These are phyloP conservation scores for Pestalotiopsis sp. DNA, from an alignment of 2,329 filamentous ascomycete species.

Conservation along the genomic window DNA sequence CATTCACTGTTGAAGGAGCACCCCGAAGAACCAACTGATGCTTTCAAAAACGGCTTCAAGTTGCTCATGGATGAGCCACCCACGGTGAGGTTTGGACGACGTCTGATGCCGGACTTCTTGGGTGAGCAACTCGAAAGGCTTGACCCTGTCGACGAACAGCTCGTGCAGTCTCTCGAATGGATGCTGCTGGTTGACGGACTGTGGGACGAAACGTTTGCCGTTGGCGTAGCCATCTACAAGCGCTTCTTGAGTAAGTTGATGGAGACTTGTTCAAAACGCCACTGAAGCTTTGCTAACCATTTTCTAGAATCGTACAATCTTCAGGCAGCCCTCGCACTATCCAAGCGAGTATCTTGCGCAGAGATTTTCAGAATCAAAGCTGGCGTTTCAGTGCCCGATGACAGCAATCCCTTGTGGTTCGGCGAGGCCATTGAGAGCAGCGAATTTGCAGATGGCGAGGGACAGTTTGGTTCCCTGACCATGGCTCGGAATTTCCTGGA, in stretches of 20 bases:
- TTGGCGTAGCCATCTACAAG: constrained; percentile 76
- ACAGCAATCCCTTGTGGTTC: constrained; percentile 35
- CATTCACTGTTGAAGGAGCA: constrained; percentile 53
- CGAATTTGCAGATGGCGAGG: constrained; percentile 34
- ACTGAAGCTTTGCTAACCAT: not conserved
- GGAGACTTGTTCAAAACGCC: not conserved
- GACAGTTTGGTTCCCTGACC: constrained; percentile 45
- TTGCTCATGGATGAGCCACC: constrained; percentile 54
- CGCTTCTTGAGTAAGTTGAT: constrained; percentile 76
- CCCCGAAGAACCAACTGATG: constrained; percentile 36
- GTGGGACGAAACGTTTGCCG: constrained; percentile 71
- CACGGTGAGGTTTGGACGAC: constrained; percentile 60
- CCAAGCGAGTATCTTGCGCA: constrained; percentile 52
- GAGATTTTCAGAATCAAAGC: constrained; percentile 46
- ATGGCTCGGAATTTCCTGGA: constrained; percentile 67
- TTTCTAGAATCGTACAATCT: constrained; percentile 51
- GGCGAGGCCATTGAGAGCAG: constrained; percentile 24
- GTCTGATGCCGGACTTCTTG: constrained; percentile 73
- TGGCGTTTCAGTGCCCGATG: constrained; percentile 34
- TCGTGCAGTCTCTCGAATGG: constrained; percentile 87
- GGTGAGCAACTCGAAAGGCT: constrained; percentile 59
- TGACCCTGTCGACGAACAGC: constrained; percentile 65
- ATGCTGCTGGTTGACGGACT: constrained; percentile 74
- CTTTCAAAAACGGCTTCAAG: constrained; percentile 49
- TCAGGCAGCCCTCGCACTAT: constrained; percentile 56